Evolutionary conservation across 495 filamentous ascomycete species (phyloP).

Genomic region (Astrothelium macrocarpum): DNA sequence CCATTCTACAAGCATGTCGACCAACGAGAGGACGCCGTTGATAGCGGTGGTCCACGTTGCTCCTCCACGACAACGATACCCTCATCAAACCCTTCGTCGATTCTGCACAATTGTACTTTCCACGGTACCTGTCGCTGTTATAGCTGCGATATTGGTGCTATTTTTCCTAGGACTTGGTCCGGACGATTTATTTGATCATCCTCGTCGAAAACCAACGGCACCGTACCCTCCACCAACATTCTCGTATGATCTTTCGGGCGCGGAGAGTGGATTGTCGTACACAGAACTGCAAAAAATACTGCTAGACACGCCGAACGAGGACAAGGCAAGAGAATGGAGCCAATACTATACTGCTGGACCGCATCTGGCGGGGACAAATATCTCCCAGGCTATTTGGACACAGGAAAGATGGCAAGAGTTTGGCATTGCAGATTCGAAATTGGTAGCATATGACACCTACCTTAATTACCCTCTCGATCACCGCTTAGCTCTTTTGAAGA

Average conservation of each 20-base stretch:
- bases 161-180: conserved; percentile 26
- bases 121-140: conserved; percentile 45
- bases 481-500: conserved; percentile 65
- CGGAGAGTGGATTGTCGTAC: conserved; percentile 37
- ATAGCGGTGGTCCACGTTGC: conserved; percentile 45
- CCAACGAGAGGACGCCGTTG: conserved; percentile 49
- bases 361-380: conserved; percentile 84
- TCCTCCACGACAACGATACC: conserved; percentile 50
- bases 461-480: conserved; percentile 82
- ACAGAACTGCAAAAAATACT: conserved; percentile 63
- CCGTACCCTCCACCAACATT: conserved; percentile 32
- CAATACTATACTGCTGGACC: conserved; percentile 81
- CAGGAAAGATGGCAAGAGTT: conserved; percentile 74
- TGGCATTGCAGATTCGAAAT: conserved; percentile 59
- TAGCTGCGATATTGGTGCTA: conserved; percentile 53
- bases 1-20: conserved; percentile 35
- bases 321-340: conserved; percentile 71
- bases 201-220: conserved; percentile 33
- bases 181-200: conserved; percentile 23
- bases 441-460: conserved; percentile 81
- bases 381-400: conserved; percentile 81
- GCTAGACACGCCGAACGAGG: conserved; percentile 56
- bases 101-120: conserved; percentile 60
- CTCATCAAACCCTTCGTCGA: conserved; percentile 58
- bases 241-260: conserved; percentile 17